Evolutionary conservation across 805 yeast species (phyloP), one percentile per base, ranked within the genome.

Genomic region (Cyberlindnera maritima): DNA sequence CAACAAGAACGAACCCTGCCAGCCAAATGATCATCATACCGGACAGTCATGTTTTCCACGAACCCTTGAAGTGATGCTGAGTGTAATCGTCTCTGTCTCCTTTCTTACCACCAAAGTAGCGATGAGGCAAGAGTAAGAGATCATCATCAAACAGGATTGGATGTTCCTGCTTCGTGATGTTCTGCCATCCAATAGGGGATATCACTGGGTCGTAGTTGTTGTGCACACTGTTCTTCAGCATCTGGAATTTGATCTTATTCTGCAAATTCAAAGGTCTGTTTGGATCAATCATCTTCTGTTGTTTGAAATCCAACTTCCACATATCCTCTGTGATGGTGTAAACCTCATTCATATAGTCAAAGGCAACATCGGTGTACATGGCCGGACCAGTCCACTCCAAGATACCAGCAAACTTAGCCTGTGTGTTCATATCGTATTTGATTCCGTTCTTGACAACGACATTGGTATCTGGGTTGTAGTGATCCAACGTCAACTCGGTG

Each of bases 81-180:
- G 75, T 82, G 56, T 75, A 79, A 4, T 85, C 84, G 57, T 80
- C 72, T 3, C 46, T 47, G 2, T 62, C 61, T 13, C 61, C 54
- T 38, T 33, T 36, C 40, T 76, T 81, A 0, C 86, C 85, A 50
- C 80, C 74, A 55, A 81, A 80, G 21, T 80, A 69, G 1, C 85
- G 80, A 46, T 81, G 80, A 18, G 92, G 91, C 47, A 85, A 68
- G 2, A 85, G 71, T 63, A 85, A 62, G n/a, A 85, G 76, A 62
- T 85, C 91, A 52, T 84, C 85, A 4, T 81, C 55, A 21, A 46
- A 36, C 20, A 52, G 36, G 17, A 52, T 46, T 14, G 55, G 55
- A 26, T 49, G 47, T 42, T 43, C 48, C 32, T 45, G 50, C 38
- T 49, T 49, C 5, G 55, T 52, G 31, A 52, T 26, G 39, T 52